Base-by-base conservation (phyloP, 768 basidiomycete genomes). In the Xerocomus potaroensis region DNA sequence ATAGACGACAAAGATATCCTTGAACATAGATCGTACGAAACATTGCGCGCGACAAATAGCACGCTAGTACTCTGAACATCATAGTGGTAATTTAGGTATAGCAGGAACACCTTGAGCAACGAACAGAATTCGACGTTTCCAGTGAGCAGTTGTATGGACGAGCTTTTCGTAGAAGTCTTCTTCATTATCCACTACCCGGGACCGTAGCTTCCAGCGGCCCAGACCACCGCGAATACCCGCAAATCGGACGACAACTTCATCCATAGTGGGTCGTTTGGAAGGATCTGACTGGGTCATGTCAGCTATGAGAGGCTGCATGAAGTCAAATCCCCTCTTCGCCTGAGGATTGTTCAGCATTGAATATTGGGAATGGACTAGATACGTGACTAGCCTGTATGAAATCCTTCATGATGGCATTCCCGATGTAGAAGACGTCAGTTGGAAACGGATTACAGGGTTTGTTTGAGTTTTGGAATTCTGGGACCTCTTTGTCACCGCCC, bases 361-460 rank as follows among this genome's bases (percentile, higher is more conserved):
- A 8, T 16, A 33, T n/a, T n/a, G 7, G 8, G 15, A n/a, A 7
- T 7, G 1, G n/a, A 12, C 19, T 14, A 23, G 5, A 18, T 3
- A 4, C 11, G 6, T n/a, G 2, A 26, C 33, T 16, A 2, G 72
- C 72, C 45, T 59, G 45, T 0, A 67, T 22, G 40, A 73, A 69
- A 34, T 69, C 55, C 27, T 46, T 42, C 14, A 57, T 49, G 41
- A 72, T 58, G 12, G 65, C 32, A 45, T 75, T 75, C 0, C 72
- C 74, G 0, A 75, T 47, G 42, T 69, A 69, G 45, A 72, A 77
- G 3, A 77, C 61, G 32, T 77, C 76, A 0, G 68, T 69, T 1
- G 67, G 62, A 43, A 76, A 77, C 1, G 73, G 72, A 45, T 77
- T 54, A 16, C 60, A 58, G 0, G 58, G 64, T 2, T 52, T 18